Evolutionary conservation across 1,284 basidiomycete genomes (phyloP), one percentile per base, ranked within the genome.

Genomic region (Moesziomyces aphidis): DNA sequence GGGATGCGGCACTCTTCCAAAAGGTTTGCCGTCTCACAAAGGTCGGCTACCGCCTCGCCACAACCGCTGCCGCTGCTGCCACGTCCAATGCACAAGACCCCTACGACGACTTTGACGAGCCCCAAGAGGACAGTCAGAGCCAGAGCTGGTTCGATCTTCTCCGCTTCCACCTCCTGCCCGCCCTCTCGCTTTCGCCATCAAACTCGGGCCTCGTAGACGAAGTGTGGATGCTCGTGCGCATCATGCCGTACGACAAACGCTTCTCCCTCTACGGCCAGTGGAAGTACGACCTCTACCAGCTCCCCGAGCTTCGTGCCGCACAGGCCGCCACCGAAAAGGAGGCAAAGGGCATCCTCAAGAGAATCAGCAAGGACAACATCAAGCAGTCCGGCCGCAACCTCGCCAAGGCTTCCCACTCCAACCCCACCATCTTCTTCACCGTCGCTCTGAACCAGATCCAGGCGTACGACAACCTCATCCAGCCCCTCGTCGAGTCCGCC

Each of bases 211-310:
- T 84, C 15, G 61, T 81, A 11, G 68, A 75, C 50, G 83, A 83
- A 68, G 55, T 83, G 4, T 84, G 83, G 83, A 62, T 58, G 68
- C 89, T 97, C 49, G 88, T 99, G 51, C 87, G 89, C 45, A 89
- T 90, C 67, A 93, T 92, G 83, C 90, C 93, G 50, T 91, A 91
- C 61, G 89, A 91, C 8, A 87, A 89, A 49, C 92, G 97, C 4
- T 98, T 93, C 90, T 89, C 89, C 43, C 87, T 99, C 28, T 97
- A 99, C 80, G 97, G 95, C 51, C 95, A 99, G 86, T 98, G 96
- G 97, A 92, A 92, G 85, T 89, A 90, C 57, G 87, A 87, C 51
- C 89, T 86, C n/a, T 87, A 86, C 76, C 85, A 86, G 57, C 86
- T 70, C 73, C 86, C 74, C 45, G 87, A 83, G 78, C 85, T 85